These are phyloP conservation scores for Phytopythium litorale DNA, from an alignment of 352 stramenopile genomes.

Conservation along the genomic window DNA sequence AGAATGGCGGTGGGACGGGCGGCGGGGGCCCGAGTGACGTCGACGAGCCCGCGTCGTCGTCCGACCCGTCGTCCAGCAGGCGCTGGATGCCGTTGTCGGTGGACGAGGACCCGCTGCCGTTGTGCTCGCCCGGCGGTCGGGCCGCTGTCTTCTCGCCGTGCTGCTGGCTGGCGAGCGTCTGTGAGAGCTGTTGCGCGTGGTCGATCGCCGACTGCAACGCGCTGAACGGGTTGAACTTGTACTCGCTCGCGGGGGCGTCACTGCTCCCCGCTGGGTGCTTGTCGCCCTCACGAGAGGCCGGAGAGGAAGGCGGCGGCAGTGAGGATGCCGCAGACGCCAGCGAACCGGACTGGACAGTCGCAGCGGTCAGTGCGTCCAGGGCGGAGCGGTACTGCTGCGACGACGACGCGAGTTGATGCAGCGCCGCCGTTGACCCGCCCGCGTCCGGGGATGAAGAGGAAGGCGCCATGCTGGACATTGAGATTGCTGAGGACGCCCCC, in stretches of 20 bases:
- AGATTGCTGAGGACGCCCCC: not conserved
- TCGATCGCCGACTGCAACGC: constrained; percentile 59
- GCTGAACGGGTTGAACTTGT: constrained; percentile 57
- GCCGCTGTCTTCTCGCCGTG: not conserved
- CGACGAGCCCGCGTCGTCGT: not conserved
- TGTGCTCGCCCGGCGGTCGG: not conserved
- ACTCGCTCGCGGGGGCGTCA: constrained; percentile 4
- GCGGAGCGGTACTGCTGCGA: constrained; percentile 40
- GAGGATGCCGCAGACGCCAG: not conserved
- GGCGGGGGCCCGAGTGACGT: constrained; percentile 31
- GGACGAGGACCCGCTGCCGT: not conserved
- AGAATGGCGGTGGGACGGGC: constrained; percentile 36
- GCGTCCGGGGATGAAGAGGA: not conserved
- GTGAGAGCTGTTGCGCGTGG: constrained; percentile 26
- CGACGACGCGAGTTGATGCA: constrained; percentile 58
- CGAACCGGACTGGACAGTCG: constrained; percentile 14
- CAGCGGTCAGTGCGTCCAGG: constrained; percentile 16
- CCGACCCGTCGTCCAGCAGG: constrained; percentile 2
- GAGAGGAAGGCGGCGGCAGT: not conserved
- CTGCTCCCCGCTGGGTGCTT: not conserved
- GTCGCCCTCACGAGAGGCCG: not conserved
- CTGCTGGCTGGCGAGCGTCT: constrained; percentile 4
- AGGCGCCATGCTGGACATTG: not conserved
- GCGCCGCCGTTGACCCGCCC: constrained; percentile 15
- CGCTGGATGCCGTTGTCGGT: not conserved